These are phyloP conservation scores for Lizonia empirigonia DNA, from an alignment of 2,329 filamentous ascomycete genomes.

Conservation along the genomic window DNA sequence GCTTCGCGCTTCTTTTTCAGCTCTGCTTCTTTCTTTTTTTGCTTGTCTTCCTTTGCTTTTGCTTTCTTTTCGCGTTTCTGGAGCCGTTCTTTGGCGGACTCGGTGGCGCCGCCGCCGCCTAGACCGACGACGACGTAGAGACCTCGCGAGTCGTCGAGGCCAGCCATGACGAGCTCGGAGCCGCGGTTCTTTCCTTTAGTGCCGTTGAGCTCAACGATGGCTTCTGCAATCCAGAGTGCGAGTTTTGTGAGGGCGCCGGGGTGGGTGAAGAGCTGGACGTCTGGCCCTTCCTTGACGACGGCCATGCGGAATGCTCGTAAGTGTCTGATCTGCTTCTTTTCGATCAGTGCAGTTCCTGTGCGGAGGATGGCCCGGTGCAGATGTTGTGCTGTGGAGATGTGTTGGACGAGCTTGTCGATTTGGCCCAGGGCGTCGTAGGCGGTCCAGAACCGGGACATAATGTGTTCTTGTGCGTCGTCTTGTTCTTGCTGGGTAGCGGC, in stretches of 20 bases:
- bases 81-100: conserved; percentile 63
- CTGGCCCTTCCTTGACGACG: conserved; percentile 92
- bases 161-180: conserved; percentile 87
- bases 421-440: conserved; percentile 62
- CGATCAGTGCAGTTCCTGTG: conserved; percentile 87
- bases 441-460: conserved; percentile 61
- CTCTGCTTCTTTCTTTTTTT: conserved; percentile 64
- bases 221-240: conserved; percentile 92
- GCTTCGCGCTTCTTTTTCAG: conserved; percentile 64
- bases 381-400: conserved; percentile 83
- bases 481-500: conserved; percentile 27
- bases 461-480: conserved; percentile 51
- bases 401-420: conserved; percentile 74
- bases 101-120: conserved; percentile 78
- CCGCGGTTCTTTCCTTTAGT: conserved; percentile 70
- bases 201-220: conserved; percentile 85
- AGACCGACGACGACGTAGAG: conserved; percentile 94
- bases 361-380: conserved; percentile 91
- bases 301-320: conserved; percentile 92
- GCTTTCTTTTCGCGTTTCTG: conserved; percentile 70
- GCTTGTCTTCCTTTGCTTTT: conserved; percentile 57
- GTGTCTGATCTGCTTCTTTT: conserved; percentile 92
- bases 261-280: conserved; percentile 89
- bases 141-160: conserved; percentile 82
- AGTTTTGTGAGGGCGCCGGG: conserved; percentile 92